phyloP scores from a whole-genome alignment of 2,329 filamentous ascomycete genomes.

The Pseudogymnoascus sp. region DNA sequence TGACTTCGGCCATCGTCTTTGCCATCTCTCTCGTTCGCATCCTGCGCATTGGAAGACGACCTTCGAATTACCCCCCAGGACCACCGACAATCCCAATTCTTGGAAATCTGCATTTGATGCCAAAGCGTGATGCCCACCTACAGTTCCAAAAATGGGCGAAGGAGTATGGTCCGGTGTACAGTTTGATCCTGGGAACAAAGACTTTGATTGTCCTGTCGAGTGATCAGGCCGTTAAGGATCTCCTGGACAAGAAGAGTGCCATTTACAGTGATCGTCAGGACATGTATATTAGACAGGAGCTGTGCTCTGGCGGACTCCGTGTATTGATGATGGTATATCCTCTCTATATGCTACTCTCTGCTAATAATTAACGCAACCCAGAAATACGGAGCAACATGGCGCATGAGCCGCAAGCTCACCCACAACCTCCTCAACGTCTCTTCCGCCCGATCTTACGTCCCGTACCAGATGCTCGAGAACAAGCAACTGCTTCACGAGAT shows the following conservation, averaged over 20 bases:
- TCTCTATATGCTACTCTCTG: conserved; percentile 22
- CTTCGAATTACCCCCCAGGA: conserved; percentile 15
- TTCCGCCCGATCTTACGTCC: conserved; percentile 25
- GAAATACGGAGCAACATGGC: conserved; percentile 25
- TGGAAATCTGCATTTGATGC: conserved; percentile 17
- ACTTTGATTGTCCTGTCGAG: conserved; percentile 15
- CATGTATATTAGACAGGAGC: conserved; percentile 14
- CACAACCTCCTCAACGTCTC: conserved; percentile 31
- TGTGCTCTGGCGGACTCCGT: conserved; percentile 38
- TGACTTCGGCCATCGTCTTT: neutral
- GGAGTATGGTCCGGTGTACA: conserved; percentile 27
- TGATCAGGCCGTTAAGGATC: conserved; percentile 17
- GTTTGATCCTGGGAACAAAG: conserved; percentile 18
- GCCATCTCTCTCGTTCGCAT: conserved; percentile 67
- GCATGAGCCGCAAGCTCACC: conserved; percentile 37
- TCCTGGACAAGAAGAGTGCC: conserved; percentile 16
- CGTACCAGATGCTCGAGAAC: conserved; percentile 40
- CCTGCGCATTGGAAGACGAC: conserved; percentile 11
- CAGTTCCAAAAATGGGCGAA: conserved; percentile 19
- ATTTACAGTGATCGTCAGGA: conserved; percentile 16
- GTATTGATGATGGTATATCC: conserved; percentile 40
- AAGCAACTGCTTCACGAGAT: conserved; percentile 41
- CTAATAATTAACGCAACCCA: conserved; percentile 31
- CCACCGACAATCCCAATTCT: conserved; percentile 17
- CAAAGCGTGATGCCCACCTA: conserved; percentile 9